These are phyloP conservation scores for Mycena vitilis DNA, from an alignment of 768 basidiomycete species.

Conservation along the genomic window DNA sequence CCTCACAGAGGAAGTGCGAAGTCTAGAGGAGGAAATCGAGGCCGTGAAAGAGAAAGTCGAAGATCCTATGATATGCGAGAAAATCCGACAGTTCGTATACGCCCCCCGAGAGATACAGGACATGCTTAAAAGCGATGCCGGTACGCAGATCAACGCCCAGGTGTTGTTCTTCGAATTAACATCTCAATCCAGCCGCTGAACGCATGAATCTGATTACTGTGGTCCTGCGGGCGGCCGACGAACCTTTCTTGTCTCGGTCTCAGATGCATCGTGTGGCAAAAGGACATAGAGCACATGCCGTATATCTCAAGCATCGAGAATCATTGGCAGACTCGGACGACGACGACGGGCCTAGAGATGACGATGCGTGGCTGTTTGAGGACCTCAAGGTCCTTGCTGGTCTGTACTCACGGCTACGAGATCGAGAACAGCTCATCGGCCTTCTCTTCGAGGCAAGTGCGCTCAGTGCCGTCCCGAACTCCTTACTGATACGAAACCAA, in stretches of 20 bases:
- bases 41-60: conserved; percentile 90
- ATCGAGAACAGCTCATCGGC: conserved; percentile 92
- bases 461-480: conserved; percentile 2
- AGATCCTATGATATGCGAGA: conserved; percentile 88
- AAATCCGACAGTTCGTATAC: conserved; percentile 87
- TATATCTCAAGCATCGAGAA: conserved; percentile 74
- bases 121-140: conserved; percentile 82
- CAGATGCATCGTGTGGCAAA: conserved; percentile 86
- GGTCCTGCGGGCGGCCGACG: conserved; percentile 82
- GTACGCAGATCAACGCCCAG: conserved; percentile 52
- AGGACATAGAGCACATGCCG: conserved; percentile 80
- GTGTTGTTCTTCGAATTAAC: conserved; percentile 15
- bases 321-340: conserved; percentile 85
- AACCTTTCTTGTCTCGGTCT: conserved; percentile 77
- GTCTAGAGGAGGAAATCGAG: conserved; percentile 88
- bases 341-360: conserved; percentile 92
- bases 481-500: conserved; percentile 45
- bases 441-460: conserved; percentile 91
- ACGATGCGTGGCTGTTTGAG: conserved; percentile 97
- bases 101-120: conserved; percentile 91
- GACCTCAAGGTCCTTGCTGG: conserved; percentile 86
- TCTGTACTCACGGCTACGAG: conserved; percentile 82
- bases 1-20: conserved; percentile 88
- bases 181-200: conserved; percentile 61
- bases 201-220: conserved; percentile 80